Base-by-base conservation (phyloP, 169 alveolate species). In the Perkinsus olseni region DNA sequence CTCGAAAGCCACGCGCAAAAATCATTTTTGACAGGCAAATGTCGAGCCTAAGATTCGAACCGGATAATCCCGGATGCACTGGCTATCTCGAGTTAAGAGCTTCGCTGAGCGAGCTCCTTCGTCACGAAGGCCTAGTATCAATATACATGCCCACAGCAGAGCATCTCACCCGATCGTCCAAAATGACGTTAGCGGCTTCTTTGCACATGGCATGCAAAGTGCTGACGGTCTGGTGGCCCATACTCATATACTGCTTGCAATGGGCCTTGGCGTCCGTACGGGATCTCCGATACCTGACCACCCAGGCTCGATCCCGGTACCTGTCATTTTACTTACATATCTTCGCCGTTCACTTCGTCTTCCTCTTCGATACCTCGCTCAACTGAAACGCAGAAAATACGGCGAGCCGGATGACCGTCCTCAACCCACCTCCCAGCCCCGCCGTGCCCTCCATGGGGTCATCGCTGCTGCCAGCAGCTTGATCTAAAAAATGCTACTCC, bases 221-320 rank as follows among this genome's bases (percentile, higher is more conserved):
- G 39, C 62, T 91, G 74, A 91, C 62, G 38, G 93, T 91, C 74
- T 62, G 93, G 39, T 39, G 39, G 17, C 93, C 93, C 34, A 91
- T 11, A 28, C 62, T 91, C 93, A 91, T 91, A 39, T 91, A 91
- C 48, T 48, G 48, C n/a, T 24, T 37, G 74, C 93, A 91, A 51
- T 91, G 93, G 10, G 48, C 93, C 93, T 91, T 91, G 31, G 93
- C 74, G 74, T 91, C 93, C 20, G 82, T 21, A 6, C 93, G 40
- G 20, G 48, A n/a, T 20, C 93, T 38, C 20, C 93, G 74, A 51
- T 91, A 62, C 82, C 82, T 62, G 34, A 21, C 82, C 28, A 28
- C 31, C 82, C 82, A 24, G 34, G 82, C 17, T 62, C 82, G 82
- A 62, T 62, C 82, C 82, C 82, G 82, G 82, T 24, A 62, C 31